phyloP scores from a whole-genome alignment of 805 yeast genomes.

The Hanseniaspora lindneri region DNA sequence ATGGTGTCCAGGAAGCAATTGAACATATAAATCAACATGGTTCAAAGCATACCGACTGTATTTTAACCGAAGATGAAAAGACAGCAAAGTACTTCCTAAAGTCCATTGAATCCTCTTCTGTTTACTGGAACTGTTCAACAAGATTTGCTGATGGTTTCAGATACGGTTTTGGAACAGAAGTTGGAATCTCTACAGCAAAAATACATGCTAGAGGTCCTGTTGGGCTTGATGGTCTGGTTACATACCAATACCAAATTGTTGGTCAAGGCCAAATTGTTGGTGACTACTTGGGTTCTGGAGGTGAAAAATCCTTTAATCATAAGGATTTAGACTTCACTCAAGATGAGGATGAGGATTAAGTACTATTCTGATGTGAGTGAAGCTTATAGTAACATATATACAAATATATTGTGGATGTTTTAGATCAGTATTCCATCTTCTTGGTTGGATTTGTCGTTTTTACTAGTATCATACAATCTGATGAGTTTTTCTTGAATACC shows the following conservation, averaged over 20 bases:
- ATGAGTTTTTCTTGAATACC: conserved; percentile 79
- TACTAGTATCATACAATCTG: conserved; percentile 90
- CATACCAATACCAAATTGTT: conserved; percentile 84
- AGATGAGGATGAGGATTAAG: conserved; percentile 20
- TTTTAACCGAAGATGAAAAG: conserved; percentile 61
- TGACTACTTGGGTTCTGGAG: conserved; percentile 90
- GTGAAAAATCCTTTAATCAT: conserved; percentile 64
- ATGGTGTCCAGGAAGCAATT: conserved; percentile 59
- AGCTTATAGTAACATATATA: too few species aligned
- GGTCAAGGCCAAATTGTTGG: conserved; percentile 91
- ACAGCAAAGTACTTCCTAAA: conserved; percentile 67
- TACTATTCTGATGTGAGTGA: too few species aligned
- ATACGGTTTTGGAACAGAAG: conserved; percentile 97
- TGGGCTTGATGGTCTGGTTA: conserved; percentile 91
- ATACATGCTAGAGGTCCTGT: conserved; percentile 98
- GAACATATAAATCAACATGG: conserved; percentile 80
- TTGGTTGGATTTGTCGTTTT: conserved; percentile 28
- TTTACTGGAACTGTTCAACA: conserved; percentile 94
- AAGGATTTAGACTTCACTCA: conserved; percentile 40
- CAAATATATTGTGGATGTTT: neutral
- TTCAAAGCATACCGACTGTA: conserved; percentile 91
- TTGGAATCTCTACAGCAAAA: conserved; percentile 92
- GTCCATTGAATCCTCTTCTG: conserved; percentile 90
- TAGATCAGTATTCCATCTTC: neutral
- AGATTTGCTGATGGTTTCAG: conserved; percentile 98